Evolutionary conservation across 805 yeast genomes (phyloP).

Genomic region (Candida pseudofarinosa): DNA sequence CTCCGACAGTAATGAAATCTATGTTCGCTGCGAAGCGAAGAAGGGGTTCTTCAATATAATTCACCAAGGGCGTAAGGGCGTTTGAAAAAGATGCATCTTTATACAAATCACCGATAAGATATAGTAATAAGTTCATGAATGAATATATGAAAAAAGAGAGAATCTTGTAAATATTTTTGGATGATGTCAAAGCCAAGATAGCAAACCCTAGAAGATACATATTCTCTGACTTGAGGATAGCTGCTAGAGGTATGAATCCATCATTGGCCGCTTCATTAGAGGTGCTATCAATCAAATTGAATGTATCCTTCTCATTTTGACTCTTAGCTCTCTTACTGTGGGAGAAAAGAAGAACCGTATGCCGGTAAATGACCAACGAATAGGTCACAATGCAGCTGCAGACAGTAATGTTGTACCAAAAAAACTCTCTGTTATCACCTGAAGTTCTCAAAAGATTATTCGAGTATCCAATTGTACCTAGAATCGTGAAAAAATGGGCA

Average conservation of each 20-base stretch:
- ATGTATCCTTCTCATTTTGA: neutral
- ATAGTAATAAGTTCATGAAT: conserved; percentile 20
- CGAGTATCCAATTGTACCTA: conserved; percentile 2
- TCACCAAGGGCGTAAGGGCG: conserved; percentile 12
- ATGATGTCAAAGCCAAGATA: conserved; percentile 16
- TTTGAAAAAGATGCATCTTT: conserved; percentile 11
- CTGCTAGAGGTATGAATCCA: conserved; percentile 14
- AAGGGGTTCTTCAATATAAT: conserved; percentile 13
- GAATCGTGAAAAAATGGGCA: conserved; percentile 8
- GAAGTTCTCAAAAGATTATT: neutral
- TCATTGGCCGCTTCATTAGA: neutral
- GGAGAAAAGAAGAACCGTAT: conserved; percentile 5
- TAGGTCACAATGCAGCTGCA: conserved; percentile 12
- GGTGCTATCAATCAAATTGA: neutral
- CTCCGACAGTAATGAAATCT: conserved; percentile 7
- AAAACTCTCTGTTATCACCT: neutral
- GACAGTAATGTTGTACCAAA: neutral
- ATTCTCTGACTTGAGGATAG: conserved; percentile 25
- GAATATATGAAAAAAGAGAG: conserved; percentile 26
- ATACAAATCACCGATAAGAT: conserved; percentile 14
- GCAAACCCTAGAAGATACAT: conserved; percentile 22
- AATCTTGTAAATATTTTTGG: conserved; percentile 16
- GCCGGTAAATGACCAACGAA: conserved; percentile 16
- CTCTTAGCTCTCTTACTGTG: neutral
- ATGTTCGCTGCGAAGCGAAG: conserved; percentile 13